A percentile compares a stretch with the other conserved stretches of the same genome.
Evolutionary conservation across 371 early-diverging fungal species (phyloP).

Genomic region (Mucor mucedo): DNA sequence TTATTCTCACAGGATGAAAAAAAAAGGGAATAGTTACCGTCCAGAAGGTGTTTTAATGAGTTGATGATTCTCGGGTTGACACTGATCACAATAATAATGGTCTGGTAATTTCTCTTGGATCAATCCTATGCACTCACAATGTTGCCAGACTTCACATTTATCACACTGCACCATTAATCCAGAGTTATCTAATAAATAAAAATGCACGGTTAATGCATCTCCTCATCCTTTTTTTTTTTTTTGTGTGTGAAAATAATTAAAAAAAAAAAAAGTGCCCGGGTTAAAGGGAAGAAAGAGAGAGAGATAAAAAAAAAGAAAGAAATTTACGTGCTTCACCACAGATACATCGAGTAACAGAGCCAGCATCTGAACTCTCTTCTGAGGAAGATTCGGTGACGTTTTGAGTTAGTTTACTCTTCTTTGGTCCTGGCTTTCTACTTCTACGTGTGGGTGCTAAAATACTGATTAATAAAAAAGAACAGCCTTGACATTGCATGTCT

Average conservation of each 20-base stretch:
- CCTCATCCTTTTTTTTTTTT: neutral
- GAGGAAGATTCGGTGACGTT: conserved; percentile 21
- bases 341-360: conserved; percentile 83
- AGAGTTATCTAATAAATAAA: conserved; percentile 58
- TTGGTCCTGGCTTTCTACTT: conserved; percentile 21
- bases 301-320: neutral
- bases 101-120: conserved; percentile 76
- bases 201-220: conserved; percentile 4
- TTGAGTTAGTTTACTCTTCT: conserved; percentile 2
- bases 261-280: neutral
- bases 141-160: conserved; percentile 91
- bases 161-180: conserved; percentile 93
- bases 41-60: conserved; percentile 32
- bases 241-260: neutral
- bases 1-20: neutral
- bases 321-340: conserved; percentile 76
- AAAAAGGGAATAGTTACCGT: conserved; percentile 20
- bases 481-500: neutral
- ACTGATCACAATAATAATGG: conserved; percentile 88
- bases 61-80: conserved; percentile 80
- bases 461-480: neutral
- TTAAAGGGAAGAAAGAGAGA: neutral
- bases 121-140: conserved; percentile 82
- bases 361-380: conserved; percentile 62
- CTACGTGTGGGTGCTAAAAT: conserved; percentile 19